These are phyloP conservation scores for Rhodotorula babjevae DNA, from an alignment of 768 basidiomycete species.

Conservation along the genomic window DNA sequence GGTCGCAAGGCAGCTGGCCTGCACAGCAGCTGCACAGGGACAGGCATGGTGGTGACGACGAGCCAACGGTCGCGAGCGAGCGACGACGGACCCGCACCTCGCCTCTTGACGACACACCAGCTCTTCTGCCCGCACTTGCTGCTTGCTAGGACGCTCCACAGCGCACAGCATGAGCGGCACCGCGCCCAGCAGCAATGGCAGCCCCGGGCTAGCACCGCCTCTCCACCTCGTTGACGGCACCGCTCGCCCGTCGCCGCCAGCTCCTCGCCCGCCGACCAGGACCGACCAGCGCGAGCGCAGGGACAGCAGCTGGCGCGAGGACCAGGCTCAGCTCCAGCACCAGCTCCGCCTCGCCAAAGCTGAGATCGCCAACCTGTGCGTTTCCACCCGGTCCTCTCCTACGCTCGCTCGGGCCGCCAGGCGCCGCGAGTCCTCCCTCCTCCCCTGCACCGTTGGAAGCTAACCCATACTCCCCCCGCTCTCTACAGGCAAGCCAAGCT, in stretches of 20 bases:
- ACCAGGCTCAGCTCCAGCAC: slow-evolving; percentile 19
- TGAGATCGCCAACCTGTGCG: slow-evolving; percentile 21
- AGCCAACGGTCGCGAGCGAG: too few relatives aligned
- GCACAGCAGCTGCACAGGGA: not conserved
- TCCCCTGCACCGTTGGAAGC: not conserved
- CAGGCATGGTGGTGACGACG: not conserved
- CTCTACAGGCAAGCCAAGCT: slow-evolving; percentile 22
- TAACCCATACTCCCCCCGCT: too few relatives aligned
- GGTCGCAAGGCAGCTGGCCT: not conserved
- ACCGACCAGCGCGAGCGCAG: not conserved
- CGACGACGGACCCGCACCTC: too few relatives aligned
- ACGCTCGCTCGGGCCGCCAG: too few relatives aligned
- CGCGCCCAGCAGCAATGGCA: not conserved
- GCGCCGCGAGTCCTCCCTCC: not conserved
- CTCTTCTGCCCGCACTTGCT: too few relatives aligned
- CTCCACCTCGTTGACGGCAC: not conserved
- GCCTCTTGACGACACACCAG: too few relatives aligned
- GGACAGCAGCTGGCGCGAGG: slow-evolving; percentile 19
- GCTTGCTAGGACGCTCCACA: too few relatives aligned
- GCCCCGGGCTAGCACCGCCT: not conserved
- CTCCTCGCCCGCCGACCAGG: not conserved
- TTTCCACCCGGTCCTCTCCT: not conserved
- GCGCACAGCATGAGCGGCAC: not conserved
- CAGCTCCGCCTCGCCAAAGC: slow-evolving; percentile 23
- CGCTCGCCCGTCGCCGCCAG: not conserved